Evolutionary conservation across 176 grass and related monocot species (phyloP).

Genomic region (Triticum turgidum): DNA sequence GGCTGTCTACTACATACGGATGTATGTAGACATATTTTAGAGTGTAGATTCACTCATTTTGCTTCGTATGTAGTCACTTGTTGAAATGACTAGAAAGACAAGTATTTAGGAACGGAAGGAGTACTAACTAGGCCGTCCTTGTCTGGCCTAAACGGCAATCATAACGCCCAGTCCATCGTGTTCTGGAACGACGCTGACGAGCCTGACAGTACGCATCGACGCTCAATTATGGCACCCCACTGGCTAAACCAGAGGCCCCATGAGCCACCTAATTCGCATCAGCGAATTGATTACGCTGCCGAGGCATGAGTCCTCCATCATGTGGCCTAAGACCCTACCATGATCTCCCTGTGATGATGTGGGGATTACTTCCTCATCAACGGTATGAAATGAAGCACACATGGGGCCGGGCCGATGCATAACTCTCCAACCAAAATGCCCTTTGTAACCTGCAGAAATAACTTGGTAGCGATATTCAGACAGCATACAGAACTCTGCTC

Average conservation of each 20-base stretch:
- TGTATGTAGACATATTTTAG: too few relatives aligned
- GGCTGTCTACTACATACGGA: neutral
- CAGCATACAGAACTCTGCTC: neutral
- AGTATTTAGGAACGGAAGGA: too few relatives aligned
- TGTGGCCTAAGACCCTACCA: conserved; percentile 31
- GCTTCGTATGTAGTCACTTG: too few relatives aligned
- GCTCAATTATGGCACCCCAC: conserved; percentile 24
- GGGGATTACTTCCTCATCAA: neutral
- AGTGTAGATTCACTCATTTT: too few relatives aligned
- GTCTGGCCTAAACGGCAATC: neutral
- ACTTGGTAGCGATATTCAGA: neutral
- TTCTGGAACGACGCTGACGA: neutral
- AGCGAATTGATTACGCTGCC: conserved; percentile 29
- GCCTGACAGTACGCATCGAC: neutral
- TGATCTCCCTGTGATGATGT: conserved; percentile 3
- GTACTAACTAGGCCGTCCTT: neutral
- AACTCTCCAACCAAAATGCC: neutral
- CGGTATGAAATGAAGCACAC: conserved; percentile 12
- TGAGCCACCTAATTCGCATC: conserved; percentile 22
- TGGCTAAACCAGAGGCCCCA: neutral
- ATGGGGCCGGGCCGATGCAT: neutral
- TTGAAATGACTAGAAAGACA: too few relatives aligned
- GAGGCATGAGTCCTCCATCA: conserved; percentile 20
- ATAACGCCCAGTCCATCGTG: neutral
- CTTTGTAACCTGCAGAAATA: neutral